A percentile compares a stretch with the other conserved stretches of the same genome.
These are phyloP conservation scores for Psilocybe mexicana DNA, from an alignment of 1,284 basidiomycete genomes.

Conservation along the genomic window DNA sequence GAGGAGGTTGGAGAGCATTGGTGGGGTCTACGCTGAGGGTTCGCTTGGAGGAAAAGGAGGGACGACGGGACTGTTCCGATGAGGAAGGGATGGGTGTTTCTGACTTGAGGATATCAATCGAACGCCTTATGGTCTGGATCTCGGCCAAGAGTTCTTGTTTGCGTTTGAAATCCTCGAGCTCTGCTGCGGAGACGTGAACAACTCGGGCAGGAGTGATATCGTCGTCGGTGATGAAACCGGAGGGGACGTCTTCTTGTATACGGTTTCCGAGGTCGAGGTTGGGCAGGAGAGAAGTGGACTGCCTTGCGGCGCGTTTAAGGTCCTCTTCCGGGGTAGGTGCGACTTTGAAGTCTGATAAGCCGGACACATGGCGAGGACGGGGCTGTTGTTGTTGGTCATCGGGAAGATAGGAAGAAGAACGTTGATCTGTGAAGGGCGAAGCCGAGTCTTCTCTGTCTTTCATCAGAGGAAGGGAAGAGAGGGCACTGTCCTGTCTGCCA, in stretches of 20 bases:
- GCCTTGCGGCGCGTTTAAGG: slow-evolving; percentile 43
- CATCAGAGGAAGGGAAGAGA: slow-evolving; percentile 57
- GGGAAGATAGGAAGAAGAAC: slow-evolving; percentile 45
- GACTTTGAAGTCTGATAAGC: slow-evolving; percentile 70
- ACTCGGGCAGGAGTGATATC: slow-evolving; percentile 31
- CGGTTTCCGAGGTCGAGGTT: slow-evolving; percentile 71
- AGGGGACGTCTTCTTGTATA: slow-evolving; percentile 72
- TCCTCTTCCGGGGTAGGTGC: slow-evolving; percentile 62
- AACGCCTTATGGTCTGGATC: slow-evolving; percentile 75
- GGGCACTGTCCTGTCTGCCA: slow-evolving; percentile 59
- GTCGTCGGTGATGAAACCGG: slow-evolving; percentile 58
- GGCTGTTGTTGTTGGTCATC: slow-evolving; percentile 37
- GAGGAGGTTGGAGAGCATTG: slow-evolving; percentile 41
- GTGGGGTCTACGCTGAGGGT: slow-evolving; percentile 67
- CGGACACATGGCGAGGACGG: slow-evolving; percentile 60
- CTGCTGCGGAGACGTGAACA: slow-evolving; percentile 40
- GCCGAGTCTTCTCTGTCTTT: slow-evolving; percentile 58
- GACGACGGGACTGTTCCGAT: slow-evolving; percentile 60
- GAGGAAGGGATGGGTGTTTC: slow-evolving; percentile 62
- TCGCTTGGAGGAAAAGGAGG: slow-evolving; percentile 65
- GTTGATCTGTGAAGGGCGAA: slow-evolving; percentile 40
- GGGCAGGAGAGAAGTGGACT: slow-evolving; percentile 56
- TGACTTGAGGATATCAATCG: slow-evolving; percentile 70
- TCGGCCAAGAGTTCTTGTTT: slow-evolving; percentile 73
- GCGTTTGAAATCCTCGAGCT: slow-evolving; percentile 59